Conservation (phyloP, 1,139 yeast genomes). For the Blastobotrys aristatus region DNA sequence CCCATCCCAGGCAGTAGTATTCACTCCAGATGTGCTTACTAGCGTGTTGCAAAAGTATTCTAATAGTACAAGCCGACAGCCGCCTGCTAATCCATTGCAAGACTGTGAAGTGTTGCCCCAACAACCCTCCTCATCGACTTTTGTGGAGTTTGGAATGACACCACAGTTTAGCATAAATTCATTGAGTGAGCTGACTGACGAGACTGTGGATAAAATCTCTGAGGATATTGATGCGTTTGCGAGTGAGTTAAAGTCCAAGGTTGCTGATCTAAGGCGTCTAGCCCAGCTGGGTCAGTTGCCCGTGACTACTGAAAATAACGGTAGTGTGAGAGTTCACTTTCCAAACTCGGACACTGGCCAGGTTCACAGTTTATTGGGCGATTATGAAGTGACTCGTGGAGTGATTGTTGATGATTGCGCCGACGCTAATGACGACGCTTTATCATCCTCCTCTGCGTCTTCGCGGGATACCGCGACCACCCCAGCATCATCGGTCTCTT, state of each 20-base stretch:
- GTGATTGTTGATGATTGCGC: constrained; percentile 21
- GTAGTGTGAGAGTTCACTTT: constrained; percentile 34
- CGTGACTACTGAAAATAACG: constrained; percentile 30
- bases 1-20: too few relatives aligned
- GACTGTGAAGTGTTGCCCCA: background rate
- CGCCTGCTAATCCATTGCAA: background rate
- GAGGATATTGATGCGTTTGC: constrained; percentile 28
- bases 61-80: background rate
- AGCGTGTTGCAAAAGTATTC: background rate
- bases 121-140: constrained; percentile 15
- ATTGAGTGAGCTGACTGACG: constrained; percentile 29
- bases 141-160: constrained; percentile 34
- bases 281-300: constrained; percentile 36
- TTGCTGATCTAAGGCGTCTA: constrained; percentile 30
- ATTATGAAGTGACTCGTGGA: constrained; percentile 33
- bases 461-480: background rate
- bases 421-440: background rate
- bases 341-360: constrained; percentile 35
- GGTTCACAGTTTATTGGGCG: constrained; percentile 30
- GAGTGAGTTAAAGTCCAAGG: constrained; percentile 24
- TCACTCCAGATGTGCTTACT: background rate
- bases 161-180: constrained; percentile 30
- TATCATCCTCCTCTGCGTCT: background rate
- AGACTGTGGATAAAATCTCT: constrained; percentile 20
- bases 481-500: constrained; percentile 3